Evolutionary conservation across 2,329 filamentous ascomycete species (phyloP).

Genomic region (Neurospora crassa): DNA sequence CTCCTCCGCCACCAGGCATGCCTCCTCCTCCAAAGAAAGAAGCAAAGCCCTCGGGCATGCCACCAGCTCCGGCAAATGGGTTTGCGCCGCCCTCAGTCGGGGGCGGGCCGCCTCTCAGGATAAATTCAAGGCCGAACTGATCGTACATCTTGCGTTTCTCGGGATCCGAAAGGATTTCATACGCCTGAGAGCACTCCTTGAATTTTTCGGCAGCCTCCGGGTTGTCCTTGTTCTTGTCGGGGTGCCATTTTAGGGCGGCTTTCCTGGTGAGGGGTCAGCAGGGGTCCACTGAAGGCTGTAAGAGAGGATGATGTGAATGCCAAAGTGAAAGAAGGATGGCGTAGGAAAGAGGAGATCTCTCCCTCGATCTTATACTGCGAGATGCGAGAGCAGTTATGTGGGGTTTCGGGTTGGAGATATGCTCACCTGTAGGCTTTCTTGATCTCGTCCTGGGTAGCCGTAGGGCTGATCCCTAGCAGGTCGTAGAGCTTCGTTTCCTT

Average conservation of each 20-base stretch:
- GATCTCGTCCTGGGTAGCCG: conserved; percentile 84
- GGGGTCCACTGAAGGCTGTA: background rate
- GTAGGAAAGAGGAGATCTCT: background rate
- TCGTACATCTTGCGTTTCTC: conserved; percentile 96
- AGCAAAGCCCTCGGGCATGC: conserved; percentile 26
- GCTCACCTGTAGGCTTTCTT: conserved; percentile 87
- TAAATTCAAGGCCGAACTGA: conserved; percentile 86
- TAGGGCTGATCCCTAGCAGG: conserved; percentile 65
- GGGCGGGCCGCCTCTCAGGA: conserved; percentile 72
- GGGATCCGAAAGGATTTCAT: conserved; percentile 94
- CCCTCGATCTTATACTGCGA: background rate
- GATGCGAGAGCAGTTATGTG: conserved; percentile 3
- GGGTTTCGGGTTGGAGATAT: background rate
- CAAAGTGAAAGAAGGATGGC: conserved; percentile 1
- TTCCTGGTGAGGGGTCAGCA: conserved; percentile 50
- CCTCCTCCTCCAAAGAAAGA: conserved; percentile 14
- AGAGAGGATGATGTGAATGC: background rate
- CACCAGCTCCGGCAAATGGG: conserved; percentile 49
- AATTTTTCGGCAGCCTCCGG: conserved; percentile 82
- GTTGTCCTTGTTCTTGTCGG: conserved; percentile 96
- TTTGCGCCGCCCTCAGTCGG: conserved; percentile 49
- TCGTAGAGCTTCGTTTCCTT: conserved; percentile 96
- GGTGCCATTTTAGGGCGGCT: conserved; percentile 83
- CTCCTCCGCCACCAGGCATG: conserved; percentile 31
- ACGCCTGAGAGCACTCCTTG: conserved; percentile 95